Percentiles rank a stretch among this genome's conserved stretches.
These are phyloP conservation scores for Talaromyces sp. DNA, from an alignment of 2,329 filamentous ascomycete species.

Conservation along the genomic window DNA sequence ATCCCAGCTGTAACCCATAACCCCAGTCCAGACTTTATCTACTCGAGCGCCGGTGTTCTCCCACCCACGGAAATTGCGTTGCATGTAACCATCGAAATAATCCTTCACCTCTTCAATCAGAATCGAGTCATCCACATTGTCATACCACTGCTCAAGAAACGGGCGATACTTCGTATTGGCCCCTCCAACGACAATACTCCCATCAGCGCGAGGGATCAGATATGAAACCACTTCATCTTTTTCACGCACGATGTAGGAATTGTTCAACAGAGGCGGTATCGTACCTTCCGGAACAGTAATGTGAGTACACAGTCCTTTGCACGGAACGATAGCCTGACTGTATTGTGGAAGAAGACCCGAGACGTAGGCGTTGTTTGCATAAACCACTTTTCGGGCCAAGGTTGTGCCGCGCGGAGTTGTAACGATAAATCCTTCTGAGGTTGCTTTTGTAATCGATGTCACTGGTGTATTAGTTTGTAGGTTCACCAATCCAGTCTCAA, in stretches of 20 bases:
- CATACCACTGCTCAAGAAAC: constrained; percentile 44
- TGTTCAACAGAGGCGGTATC: constrained; percentile 29
- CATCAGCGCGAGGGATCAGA: constrained; percentile 57
- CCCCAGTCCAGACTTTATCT: constrained; percentile 34
- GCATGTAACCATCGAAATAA: constrained; percentile 40
- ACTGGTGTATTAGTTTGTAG: constrained; percentile 52
- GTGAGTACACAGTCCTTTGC: constrained; percentile 54
- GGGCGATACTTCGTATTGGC: constrained; percentile 47
- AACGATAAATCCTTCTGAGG: constrained; percentile 53
- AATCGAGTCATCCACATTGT: constrained; percentile 43
- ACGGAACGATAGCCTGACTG: constrained; percentile 69
- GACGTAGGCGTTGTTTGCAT: constrained; percentile 83
- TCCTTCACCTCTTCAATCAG: constrained; percentile 43
- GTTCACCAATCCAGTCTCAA: constrained; percentile 45
- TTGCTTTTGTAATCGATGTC: constrained; percentile 24
- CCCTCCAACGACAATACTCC: constrained; percentile 60
- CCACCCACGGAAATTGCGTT: constrained; percentile 36
- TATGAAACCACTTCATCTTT: constrained; percentile 60
- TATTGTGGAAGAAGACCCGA: constrained; percentile 69
- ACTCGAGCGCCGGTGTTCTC: constrained; percentile 32
- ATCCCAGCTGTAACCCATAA: constrained; percentile 9
- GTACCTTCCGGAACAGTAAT: constrained; percentile 27
- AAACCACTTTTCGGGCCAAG: constrained; percentile 60
- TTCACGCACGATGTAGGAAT: constrained; percentile 62
- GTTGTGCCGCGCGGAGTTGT: constrained; percentile 68